Evolutionary conservation across 2,329 filamentous ascomycete species (phyloP).

Genomic region (Mycosphaerella sp.): DNA sequence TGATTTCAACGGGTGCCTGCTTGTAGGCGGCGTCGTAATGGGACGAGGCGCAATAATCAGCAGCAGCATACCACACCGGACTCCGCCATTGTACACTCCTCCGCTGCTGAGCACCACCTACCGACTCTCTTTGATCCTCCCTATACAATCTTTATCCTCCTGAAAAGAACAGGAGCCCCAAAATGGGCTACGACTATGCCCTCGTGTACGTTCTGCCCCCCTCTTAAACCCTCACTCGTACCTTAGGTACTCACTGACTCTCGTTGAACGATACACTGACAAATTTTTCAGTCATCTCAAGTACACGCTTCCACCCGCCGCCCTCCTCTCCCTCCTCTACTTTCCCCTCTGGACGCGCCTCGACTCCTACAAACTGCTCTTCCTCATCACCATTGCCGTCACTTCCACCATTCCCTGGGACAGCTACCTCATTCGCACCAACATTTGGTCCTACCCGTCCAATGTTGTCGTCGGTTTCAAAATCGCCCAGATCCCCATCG

Average conservation of each 20-base stretch:
- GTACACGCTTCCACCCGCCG: constrained; percentile 60
- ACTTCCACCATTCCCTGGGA: constrained; percentile 68
- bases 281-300: constrained; percentile 50
- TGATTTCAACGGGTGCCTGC: neutral
- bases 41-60: constrained; percentile 3
- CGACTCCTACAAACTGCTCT: constrained; percentile 57
- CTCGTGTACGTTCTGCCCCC: constrained; percentile 46
- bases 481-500: constrained; percentile 58
- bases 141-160: neutral
- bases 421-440: constrained; percentile 61
- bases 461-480: constrained; percentile 58
- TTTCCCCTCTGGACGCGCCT: constrained; percentile 56
- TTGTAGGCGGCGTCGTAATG: constrained; percentile 2
- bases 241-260: no score
- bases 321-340: constrained; percentile 53
- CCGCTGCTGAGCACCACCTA: no score
- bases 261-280: neutral
- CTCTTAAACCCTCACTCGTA: neutral
- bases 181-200: constrained; percentile 58
- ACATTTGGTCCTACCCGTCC: constrained; percentile 65
- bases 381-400: constrained; percentile 58
- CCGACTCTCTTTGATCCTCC: constrained; percentile 2
- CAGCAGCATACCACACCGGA: no score
- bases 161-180: neutral
- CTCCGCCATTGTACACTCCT: neutral